Evolutionary conservation across 306 rosid species (phyloP), one percentile per base, ranked within the genome.

Genomic region (Sechiopsis laciniata): DNA sequence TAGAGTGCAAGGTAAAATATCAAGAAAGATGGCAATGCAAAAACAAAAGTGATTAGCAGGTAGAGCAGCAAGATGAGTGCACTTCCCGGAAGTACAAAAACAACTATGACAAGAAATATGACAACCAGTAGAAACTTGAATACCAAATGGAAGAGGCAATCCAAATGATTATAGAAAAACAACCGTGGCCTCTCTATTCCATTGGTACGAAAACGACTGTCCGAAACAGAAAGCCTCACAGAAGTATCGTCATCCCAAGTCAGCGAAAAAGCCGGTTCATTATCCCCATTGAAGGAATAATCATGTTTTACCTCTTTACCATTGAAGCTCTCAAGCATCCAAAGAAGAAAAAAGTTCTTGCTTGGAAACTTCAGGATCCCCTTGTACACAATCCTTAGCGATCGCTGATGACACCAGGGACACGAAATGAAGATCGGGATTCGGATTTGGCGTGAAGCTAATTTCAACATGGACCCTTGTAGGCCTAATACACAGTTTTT

Each of bases 281-380:
- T 84, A 75, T 86, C 91, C 21, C 80, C 80, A 73, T 74, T 26
- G 35, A 73, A 71, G 19, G 89, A 81, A 56, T 84, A 51, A 63
- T 57, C 80, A 35, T 60, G 65, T 78, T 88, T 90, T 8, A 70
- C 78, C 78, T 91, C 84, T 73, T 93, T 91, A 21, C 89, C 96
- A 76, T 93, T 93, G 77, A 84, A 77, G 76, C 98, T 88, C 83
- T 93, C 98, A 63, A 93, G 86, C 98, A 90, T 90, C 98, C 97
- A 93, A 21, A 88, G 90, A 71, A 93, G 96, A 80, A 93, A 87
- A 82, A 78, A 93, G 74, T 90, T 93, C 82, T 93, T 93, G 80
- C 87, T 57, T 58, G 98, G 97, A 76, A 79, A 93, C 81, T 83
- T 88, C 53, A 93, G 81, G 80, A 81, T 87, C 32, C 96, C 97